Conservation (phyloP, 225 moss, liverwort and hornwort species). For the Bryoerythrophyllum caledonicum region DNA sequence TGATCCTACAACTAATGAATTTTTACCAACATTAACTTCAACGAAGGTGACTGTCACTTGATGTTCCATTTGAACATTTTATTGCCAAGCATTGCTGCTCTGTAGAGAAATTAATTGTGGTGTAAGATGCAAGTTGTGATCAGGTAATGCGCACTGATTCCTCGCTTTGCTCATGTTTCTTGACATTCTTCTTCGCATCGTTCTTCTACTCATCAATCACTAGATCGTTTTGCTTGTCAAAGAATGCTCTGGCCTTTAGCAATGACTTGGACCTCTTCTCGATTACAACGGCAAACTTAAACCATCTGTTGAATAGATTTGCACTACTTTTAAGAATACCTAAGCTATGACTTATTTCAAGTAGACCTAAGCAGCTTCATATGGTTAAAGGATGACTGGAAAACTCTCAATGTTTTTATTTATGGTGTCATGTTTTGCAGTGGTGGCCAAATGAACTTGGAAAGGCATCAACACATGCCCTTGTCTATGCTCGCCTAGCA, state of each 20-base stretch:
- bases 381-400: slow-evolving; percentile 5
- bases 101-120: slow-evolving; percentile 3
- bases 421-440: slow-evolving; percentile 42
- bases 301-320: too few species aligned
- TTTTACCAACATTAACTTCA: slow-evolving; percentile 85
- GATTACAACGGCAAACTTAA: background rate
- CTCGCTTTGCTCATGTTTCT: slow-evolving; percentile 14
- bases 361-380: slow-evolving; percentile 7
- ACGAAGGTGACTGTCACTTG: slow-evolving; percentile 64
- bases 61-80: background rate
- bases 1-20: slow-evolving; percentile 81
- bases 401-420: slow-evolving; percentile 5
- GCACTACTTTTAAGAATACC: background rate
- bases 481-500: slow-evolving; percentile 83
- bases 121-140: slow-evolving; percentile 16
- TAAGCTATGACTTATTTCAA: background rate
- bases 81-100: slow-evolving; percentile 11
- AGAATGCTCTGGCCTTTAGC: slow-evolving; percentile 7
- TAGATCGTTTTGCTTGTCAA: slow-evolving; percentile 1
- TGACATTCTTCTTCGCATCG: slow-evolving; percentile 10
- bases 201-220: slow-evolving; percentile 12
- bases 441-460: slow-evolving; percentile 99
- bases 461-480: slow-evolving; percentile 86
- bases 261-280: slow-evolving; percentile 1
- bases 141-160: slow-evolving; percentile 6